Evolutionary conservation across 768 basidiomycete genomes (phyloP).

Genomic region (Termitomyces bulborhizus): DNA sequence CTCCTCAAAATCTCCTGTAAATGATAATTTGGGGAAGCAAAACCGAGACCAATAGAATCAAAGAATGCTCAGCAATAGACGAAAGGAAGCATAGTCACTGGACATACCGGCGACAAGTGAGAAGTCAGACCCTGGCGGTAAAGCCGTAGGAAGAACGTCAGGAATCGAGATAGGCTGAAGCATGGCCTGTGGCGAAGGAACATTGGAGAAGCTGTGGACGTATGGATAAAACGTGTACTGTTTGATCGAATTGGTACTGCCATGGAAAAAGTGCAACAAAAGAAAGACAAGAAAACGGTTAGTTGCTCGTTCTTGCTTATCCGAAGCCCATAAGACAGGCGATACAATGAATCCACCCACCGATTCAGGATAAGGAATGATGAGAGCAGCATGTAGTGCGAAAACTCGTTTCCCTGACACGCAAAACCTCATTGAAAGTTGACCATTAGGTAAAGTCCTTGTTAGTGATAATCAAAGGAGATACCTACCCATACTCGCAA

Average conservation of each 20-base stretch:
- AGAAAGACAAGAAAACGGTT: background rate
- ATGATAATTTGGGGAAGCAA: background rate
- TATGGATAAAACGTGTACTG: slow-evolving; percentile 82
- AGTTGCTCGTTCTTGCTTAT: background rate
- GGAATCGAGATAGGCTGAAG: slow-evolving; percentile 70
- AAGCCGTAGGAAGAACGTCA: slow-evolving; percentile 72
- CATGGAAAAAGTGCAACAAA: slow-evolving; percentile 7
- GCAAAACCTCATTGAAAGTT: slow-evolving; percentile 56
- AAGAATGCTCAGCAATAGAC: background rate
- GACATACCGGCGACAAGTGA: slow-evolving; percentile 77
- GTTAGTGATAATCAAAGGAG: background rate
- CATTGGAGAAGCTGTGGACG: slow-evolving; percentile 89
- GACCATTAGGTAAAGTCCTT: background rate
- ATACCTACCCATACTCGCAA: slow-evolving; percentile 67
- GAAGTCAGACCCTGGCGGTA: slow-evolving; percentile 63
- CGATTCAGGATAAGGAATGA: slow-evolving; percentile 86
- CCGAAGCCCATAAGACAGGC: background rate
- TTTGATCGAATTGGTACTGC: slow-evolving; percentile 57
- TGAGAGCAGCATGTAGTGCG: slow-evolving; percentile 88
- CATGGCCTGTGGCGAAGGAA: slow-evolving; percentile 50
- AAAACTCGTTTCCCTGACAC: slow-evolving; percentile 94
- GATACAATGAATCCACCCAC: slow-evolving; percentile 31
- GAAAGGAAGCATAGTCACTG: background rate
- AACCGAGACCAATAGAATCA: too few species aligned
- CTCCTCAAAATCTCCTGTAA: slow-evolving; percentile 84